Conservation (phyloP, 192 early-diverging fungal genomes). For the Backusella circina region DNA sequence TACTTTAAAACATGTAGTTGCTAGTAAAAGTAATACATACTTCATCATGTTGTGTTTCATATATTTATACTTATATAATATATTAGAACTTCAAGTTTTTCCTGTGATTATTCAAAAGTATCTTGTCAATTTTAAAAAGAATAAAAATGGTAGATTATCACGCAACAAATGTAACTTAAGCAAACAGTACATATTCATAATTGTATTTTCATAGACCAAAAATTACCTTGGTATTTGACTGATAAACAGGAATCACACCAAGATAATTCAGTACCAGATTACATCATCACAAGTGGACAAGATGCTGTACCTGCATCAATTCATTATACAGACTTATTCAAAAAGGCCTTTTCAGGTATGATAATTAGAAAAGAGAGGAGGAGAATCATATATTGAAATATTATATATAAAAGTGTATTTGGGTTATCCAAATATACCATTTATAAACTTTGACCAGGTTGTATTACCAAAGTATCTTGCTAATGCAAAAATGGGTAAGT, state of each 20-base stretch:
- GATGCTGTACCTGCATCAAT: conserved; percentile 24
- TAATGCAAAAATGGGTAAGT: conserved; percentile 30
- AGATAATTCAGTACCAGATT: conserved; percentile 7
- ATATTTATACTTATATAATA: neutral
- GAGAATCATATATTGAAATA: neutral
- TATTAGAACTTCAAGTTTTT: conserved; percentile 17
- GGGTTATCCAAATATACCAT: conserved; percentile 27
- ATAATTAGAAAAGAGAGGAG: neutral
- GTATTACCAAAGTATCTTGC: conserved; percentile 30
- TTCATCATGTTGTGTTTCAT: neutral
- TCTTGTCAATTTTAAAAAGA: neutral
- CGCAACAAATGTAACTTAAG: neutral
- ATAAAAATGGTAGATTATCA: neutral
- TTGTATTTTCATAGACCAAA: neutral
- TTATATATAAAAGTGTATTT: conserved; percentile 12
- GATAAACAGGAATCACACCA: neutral
- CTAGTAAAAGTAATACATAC: conserved; percentile 11
- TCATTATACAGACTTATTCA: neutral
- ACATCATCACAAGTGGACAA: conserved; percentile 18
- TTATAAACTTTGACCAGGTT: conserved; percentile 33
- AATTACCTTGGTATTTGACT: conserved; percentile 18
- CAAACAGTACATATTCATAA: neutral
- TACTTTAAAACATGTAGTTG: neutral
- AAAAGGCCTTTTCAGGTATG: conserved; percentile 25
- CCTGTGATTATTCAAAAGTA: conserved; percentile 25